Conservation (phyloP, 768 basidiomycete genomes). For the Rhizopogon rudus region DNA sequence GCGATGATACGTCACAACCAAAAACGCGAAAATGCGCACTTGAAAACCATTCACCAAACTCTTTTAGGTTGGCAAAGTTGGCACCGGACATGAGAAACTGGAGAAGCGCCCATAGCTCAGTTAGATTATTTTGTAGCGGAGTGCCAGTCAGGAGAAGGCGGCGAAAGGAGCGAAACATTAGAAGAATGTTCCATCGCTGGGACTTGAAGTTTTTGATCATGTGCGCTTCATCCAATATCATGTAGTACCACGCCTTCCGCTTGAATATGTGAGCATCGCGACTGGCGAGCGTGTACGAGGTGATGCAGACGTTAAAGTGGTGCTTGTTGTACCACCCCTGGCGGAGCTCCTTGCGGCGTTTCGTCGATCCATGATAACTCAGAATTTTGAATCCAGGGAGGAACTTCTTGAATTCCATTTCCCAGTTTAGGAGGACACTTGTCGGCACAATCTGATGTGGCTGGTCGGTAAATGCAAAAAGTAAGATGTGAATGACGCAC, state of each 20-base stretch:
- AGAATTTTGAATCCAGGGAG: constrained; percentile 82
- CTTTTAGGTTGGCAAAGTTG: constrained; percentile 86
- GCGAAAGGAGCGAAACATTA: constrained; percentile 83
- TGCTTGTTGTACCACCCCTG: constrained; percentile 89
- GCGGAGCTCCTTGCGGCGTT: constrained; percentile 84
- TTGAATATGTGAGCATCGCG: constrained; percentile 89
- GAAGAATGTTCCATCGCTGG: constrained; percentile 87
- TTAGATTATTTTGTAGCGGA: constrained; percentile 93
- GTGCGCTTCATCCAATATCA: constrained; percentile 94
- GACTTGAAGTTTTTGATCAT: constrained; percentile 98
- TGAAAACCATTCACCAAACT: constrained; percentile 96
- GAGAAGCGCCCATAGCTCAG: constrained; percentile 91
- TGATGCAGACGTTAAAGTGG: constrained; percentile 92
- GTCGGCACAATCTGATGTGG: constrained; percentile 74
- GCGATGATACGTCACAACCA: neutral
- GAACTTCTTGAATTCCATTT: constrained; percentile 96
- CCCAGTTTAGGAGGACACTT: constrained; percentile 93
- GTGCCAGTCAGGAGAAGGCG: constrained; percentile 93
- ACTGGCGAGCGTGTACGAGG: constrained; percentile 90
- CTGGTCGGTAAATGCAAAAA: constrained; percentile 14
- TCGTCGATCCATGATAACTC: constrained; percentile 87
- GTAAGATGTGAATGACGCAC: constrained; percentile 30
- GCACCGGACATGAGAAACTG: constrained; percentile 92
- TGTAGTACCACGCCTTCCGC: constrained; percentile 91
- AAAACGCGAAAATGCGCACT: constrained; percentile 47